These are phyloP conservation scores for Zhuliangozyma parablackwelliae DNA, from an alignment of 1,139 yeast species.

Conservation along the genomic window DNA sequence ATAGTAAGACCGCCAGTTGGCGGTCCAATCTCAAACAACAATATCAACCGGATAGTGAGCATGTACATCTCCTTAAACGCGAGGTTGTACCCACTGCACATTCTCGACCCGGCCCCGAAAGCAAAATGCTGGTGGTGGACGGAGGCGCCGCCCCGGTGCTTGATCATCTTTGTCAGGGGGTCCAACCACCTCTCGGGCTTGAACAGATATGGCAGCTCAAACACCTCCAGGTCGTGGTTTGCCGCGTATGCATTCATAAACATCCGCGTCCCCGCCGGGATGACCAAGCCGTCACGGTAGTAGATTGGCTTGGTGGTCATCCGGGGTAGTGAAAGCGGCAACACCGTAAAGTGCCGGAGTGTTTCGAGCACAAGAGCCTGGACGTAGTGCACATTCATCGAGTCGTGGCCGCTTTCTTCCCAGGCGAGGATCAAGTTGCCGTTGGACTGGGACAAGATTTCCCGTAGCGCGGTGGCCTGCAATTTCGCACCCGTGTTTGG, in stretches of 20 bases:
- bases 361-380: constrained; percentile 62
- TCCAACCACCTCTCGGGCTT: constrained; percentile 58
- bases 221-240: constrained; percentile 54
- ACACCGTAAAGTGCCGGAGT: constrained; percentile 56
- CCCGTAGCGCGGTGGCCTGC: constrained; percentile 39
- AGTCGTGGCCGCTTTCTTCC: constrained; percentile 30
- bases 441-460: constrained; percentile 28
- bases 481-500: constrained; percentile 37
- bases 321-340: constrained; percentile 67
- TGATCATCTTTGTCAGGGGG: constrained; percentile 12
- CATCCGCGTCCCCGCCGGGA: constrained; percentile 54
- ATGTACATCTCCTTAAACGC: constrained; percentile 61
- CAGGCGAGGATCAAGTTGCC: constrained; percentile 41
- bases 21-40: constrained; percentile 35
- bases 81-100: constrained; percentile 63
- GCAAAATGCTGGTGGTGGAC: constrained; percentile 44
- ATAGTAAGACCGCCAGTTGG: constrained; percentile 32
- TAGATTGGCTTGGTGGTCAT: constrained; percentile 47
- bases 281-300: constrained; percentile 26
- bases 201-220: constrained; percentile 48
- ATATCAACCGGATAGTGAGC: constrained; percentile 26
- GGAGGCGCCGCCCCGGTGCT: constrained; percentile 6
- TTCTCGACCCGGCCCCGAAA: constrained; percentile 68
- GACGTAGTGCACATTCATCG: constrained; percentile 42
- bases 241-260: constrained; percentile 70